These are phyloP conservation scores for Rhizodiscina lignyota DNA, from an alignment of 495 filamentous ascomycete species.

Conservation along the genomic window DNA sequence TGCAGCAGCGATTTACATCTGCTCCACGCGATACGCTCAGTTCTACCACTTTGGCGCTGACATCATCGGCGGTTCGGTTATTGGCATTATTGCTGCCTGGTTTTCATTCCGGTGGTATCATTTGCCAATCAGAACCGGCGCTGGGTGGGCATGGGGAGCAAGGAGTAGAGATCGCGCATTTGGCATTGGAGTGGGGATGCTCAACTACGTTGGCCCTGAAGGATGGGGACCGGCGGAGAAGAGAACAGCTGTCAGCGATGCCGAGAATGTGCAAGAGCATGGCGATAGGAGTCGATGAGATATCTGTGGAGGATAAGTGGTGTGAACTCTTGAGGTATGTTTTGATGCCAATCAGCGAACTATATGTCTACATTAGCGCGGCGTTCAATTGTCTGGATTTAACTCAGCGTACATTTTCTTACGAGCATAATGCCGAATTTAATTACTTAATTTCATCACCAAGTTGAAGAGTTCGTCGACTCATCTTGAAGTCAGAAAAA, in stretches of 20 bases:
- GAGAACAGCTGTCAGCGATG: too few relatives aligned
- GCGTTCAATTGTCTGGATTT: too few relatives aligned
- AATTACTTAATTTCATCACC: too few relatives aligned
- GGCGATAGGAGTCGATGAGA: background rate
- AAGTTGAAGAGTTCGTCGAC: too few relatives aligned
- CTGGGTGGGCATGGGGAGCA: conserved; percentile 24
- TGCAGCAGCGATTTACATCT: conserved; percentile 42
- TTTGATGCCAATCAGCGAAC: too few relatives aligned
- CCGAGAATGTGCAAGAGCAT: conserved; percentile 5
- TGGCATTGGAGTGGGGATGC: conserved; percentile 23
- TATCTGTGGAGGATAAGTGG: background rate
- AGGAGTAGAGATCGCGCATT: conserved; percentile 19
- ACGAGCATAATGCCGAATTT: too few relatives aligned
- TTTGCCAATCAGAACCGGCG: conserved; percentile 18
- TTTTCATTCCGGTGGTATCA: conserved; percentile 46
- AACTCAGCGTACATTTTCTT: too few relatives aligned
- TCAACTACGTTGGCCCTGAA: conserved; percentile 20
- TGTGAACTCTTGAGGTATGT: background rate
- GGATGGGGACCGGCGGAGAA: too few relatives aligned
- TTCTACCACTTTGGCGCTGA: conserved; percentile 49
- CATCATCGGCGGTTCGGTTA: conserved; percentile 38
- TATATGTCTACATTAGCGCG: too few relatives aligned
- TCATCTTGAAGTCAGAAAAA: too few relatives aligned
- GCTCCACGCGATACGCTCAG: conserved; percentile 44
- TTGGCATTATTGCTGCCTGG: conserved; percentile 38